phyloP scores from a whole-genome alignment of 331 rosid genomes.

The Arachis monticola region DNA sequence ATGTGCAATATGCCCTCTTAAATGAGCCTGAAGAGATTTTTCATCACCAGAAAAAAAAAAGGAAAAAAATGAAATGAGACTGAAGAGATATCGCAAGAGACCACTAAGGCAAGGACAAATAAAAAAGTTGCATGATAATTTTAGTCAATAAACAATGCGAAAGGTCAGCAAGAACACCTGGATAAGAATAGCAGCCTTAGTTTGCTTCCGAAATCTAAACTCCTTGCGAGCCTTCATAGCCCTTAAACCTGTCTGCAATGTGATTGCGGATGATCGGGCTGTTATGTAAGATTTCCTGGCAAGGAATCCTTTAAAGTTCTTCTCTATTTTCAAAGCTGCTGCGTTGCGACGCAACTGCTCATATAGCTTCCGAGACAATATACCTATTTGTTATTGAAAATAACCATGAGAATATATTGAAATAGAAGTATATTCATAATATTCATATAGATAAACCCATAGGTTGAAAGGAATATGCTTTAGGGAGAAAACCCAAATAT shows the following conservation, averaged over 20 bases:
- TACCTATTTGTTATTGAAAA: constrained; percentile 59
- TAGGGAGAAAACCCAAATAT: background rate
- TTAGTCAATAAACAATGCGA: constrained; percentile 36
- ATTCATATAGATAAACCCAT: constrained; percentile 27
- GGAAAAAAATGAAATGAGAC: constrained; percentile 75
- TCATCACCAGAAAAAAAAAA: constrained; percentile 1
- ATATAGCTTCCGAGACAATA: constrained; percentile 73
- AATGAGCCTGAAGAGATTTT: constrained; percentile 64
- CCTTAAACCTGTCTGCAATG: constrained; percentile 91
- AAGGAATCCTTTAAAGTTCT: constrained; percentile 65
- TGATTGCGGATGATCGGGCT: constrained; percentile 63
- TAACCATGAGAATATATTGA: constrained; percentile 28
- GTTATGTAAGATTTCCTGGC: constrained; percentile 68
- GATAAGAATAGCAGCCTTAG: constrained; percentile 80
- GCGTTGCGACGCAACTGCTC: constrained; percentile 86
- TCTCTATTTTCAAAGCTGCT: constrained; percentile 87
- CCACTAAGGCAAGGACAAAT: constrained; percentile 29
- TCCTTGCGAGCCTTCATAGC: constrained; percentile 98
- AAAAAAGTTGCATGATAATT: constrained; percentile 20
- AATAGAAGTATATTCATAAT: constrained; percentile 28
- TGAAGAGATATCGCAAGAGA: constrained; percentile 41
- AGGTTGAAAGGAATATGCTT: constrained; percentile 15
- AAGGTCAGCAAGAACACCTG: constrained; percentile 63
- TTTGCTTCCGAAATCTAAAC: constrained; percentile 91
- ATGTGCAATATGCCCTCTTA: constrained; percentile 70